These are phyloP conservation scores for Amyloporia xantha DNA, from an alignment of 768 basidiomycete species.

Conservation along the genomic window DNA sequence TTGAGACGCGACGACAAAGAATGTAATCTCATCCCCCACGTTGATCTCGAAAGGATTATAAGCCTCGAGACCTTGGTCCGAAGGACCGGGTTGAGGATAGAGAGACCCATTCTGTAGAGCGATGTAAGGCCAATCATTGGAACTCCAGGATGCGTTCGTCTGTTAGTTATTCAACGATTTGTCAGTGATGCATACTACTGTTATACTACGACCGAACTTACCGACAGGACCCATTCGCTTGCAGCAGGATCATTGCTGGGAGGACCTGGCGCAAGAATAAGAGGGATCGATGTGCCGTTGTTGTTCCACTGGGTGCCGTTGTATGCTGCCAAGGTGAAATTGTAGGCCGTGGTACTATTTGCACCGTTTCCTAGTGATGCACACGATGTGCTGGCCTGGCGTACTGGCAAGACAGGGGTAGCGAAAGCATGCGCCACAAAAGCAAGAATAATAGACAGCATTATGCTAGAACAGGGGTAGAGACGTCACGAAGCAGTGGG, in stretches of 20 bases:
- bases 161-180: not conserved
- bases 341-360: not conserved
- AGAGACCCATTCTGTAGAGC: conserved; percentile 33
- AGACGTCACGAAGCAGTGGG: too few species aligned
- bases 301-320: not conserved
- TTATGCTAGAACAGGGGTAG: conserved; percentile 6
- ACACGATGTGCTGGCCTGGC: not conserved
- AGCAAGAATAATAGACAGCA: conserved; percentile 8
- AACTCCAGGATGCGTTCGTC: conserved; percentile 16
- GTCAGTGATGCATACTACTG: not conserved
- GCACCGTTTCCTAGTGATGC: not conserved
- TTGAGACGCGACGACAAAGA: conserved; percentile 25
- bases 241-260: not conserved
- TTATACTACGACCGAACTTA: not conserved
- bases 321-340: not conserved
- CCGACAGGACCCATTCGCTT: not conserved
- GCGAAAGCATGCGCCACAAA: not conserved
- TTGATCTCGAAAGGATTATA: conserved; percentile 26
- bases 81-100: conserved; percentile 26
- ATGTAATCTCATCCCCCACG: conserved; percentile 30
- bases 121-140: conserved; percentile 37
- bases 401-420: not conserved
- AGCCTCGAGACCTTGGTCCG: conserved; percentile 26
- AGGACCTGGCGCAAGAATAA: not conserved
- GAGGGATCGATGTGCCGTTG: not conserved